A percentile compares a stretch with the other conserved stretches of the same genome.
phyloP scores from a whole-genome alignment of 169 alveolate genomes.

The Plasmodium vivax region DNA sequence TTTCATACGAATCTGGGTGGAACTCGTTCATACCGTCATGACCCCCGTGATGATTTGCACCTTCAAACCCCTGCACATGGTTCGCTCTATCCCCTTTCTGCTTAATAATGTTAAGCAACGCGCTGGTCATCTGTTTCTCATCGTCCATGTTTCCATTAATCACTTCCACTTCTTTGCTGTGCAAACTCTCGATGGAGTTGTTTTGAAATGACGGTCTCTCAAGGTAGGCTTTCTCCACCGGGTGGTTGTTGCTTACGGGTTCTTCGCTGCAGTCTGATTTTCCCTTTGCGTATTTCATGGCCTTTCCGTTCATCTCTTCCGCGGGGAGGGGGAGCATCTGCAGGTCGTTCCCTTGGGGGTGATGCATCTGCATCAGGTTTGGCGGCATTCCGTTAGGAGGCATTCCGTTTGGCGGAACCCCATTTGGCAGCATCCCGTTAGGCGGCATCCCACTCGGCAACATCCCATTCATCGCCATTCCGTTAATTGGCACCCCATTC shows the following conservation, averaged over 20 bases:
- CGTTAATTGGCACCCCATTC: background rate
- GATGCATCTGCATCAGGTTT: background rate
- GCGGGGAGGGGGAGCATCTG: background rate
- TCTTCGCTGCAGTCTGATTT: background rate
- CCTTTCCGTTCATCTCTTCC: background rate
- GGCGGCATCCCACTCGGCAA: background rate
- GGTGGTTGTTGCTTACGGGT: background rate
- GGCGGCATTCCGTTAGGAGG: background rate
- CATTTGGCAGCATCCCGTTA: background rate
- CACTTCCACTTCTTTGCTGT: background rate
- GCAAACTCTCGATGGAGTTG: background rate
- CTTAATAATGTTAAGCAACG: conserved; percentile 32
- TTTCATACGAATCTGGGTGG: conserved; percentile 37
- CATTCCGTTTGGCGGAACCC: background rate
- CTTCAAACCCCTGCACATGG: background rate
- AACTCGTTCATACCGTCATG: background rate
- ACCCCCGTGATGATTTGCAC: background rate
- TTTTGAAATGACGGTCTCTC: background rate
- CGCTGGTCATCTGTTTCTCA: conserved; percentile 33
- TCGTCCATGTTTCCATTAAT: background rate
- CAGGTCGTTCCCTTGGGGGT: background rate
- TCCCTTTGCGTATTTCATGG: background rate
- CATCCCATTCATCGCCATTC: background rate
- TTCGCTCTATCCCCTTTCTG: background rate
- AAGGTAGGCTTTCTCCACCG: background rate